Evolutionary conservation across 371 early-diverging fungal species (phyloP).

Genomic region (Furculomyces boomerangus): DNA sequence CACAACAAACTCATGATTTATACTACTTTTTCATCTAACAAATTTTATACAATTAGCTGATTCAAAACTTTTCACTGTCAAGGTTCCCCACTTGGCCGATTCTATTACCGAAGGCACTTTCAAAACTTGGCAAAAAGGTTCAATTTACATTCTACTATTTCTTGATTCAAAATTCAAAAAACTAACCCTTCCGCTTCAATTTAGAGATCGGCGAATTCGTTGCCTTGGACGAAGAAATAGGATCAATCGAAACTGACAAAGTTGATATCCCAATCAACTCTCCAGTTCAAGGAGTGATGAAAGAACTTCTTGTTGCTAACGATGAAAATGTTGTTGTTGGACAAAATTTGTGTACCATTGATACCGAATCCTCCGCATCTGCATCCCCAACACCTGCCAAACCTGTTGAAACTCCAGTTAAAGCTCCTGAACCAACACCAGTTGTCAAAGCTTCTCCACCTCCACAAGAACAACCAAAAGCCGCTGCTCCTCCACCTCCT

Average conservation of each 20-base stretch:
- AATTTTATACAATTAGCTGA: constrained; percentile 10
- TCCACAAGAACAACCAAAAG: constrained; percentile 5
- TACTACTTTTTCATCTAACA: not conserved
- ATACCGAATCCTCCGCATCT: constrained; percentile 17
- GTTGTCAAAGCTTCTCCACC: constrained; percentile 12
- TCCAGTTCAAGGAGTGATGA: constrained; percentile 71
- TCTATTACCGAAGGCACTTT: constrained; percentile 95
- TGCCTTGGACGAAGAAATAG: constrained; percentile 82
- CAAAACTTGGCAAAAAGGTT: constrained; percentile 88
- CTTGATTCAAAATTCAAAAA: not conserved
- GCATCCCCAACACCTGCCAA: constrained; percentile 3
- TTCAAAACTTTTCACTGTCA: constrained; percentile 46
- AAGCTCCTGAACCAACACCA: constrained; percentile 12
- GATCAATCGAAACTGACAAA: constrained; percentile 97
- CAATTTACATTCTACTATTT: constrained; percentile 9
- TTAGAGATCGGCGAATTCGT: constrained; percentile 90
- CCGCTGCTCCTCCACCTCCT: constrained; percentile 7
- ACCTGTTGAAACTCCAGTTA: constrained; percentile 18
- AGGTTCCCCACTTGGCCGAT: constrained; percentile 92
- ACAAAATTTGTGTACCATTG: constrained; percentile 80
- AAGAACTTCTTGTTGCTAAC: constrained; percentile 69
- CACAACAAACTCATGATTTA: not conserved
- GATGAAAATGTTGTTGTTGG: constrained; percentile 88
- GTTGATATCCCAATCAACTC: constrained; percentile 90
- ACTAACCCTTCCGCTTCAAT: not conserved